phyloP scores from a whole-genome alignment of 768 basidiomycete species.

The Boletus edulis region DNA sequence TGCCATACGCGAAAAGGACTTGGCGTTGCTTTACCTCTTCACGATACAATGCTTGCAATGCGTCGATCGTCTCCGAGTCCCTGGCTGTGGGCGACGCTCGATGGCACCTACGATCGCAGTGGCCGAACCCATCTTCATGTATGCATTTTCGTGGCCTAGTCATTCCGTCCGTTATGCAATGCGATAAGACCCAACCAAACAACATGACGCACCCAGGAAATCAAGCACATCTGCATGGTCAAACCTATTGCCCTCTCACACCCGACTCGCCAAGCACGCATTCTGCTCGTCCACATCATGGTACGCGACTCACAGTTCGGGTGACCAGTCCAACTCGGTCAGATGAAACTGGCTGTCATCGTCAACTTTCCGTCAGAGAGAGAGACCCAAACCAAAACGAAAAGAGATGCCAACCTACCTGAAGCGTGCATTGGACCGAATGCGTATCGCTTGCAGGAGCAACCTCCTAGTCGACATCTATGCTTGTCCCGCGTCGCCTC shows the following conservation, averaged over 20 bases:
- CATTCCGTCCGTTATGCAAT: not conserved
- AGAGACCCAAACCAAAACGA: no score
- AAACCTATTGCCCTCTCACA: constrained; percentile 96
- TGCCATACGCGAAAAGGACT: no score
- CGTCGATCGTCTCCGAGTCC: constrained; percentile 37
- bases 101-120: constrained; percentile 66
- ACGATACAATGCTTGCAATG: constrained; percentile 70
- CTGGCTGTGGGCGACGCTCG: constrained; percentile 58
- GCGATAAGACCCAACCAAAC: not conserved
- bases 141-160: constrained; percentile 75
- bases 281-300: constrained; percentile 93
- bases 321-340: constrained; percentile 91
- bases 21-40: constrained; percentile 64
- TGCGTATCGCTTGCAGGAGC: constrained; percentile 20
- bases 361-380: not conserved
- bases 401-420: constrained; percentile 45
- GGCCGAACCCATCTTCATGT: constrained; percentile 73
- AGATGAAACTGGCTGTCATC: constrained; percentile 78
- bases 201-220: constrained; percentile 59
- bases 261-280: constrained; percentile 67
- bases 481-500: constrained; percentile 69
- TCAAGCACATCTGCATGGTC: constrained; percentile 70
- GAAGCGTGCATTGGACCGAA: constrained; percentile 76
- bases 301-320: constrained; percentile 81
- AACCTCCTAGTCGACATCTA: not conserved